These are phyloP conservation scores for Cladosporium colombiae DNA, from an alignment of 2,329 filamentous ascomycete species.

Conservation along the genomic window DNA sequence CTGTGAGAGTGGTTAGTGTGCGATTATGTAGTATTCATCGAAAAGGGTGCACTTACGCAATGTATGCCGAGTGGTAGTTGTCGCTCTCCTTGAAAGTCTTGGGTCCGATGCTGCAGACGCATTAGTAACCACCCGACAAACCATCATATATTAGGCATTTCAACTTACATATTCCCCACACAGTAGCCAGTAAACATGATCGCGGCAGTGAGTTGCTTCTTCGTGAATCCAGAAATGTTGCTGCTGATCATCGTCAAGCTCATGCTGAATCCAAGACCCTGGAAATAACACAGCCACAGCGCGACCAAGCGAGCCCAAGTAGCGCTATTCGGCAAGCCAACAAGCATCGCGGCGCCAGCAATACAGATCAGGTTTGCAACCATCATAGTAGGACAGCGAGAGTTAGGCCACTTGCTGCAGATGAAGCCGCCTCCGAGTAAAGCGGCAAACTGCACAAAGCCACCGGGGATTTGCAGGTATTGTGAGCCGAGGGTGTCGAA, in stretches of 20 bases:
- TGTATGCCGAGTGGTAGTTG: conserved; percentile 23
- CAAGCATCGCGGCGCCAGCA: conserved; percentile 53
- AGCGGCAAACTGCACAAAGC: conserved; percentile 58
- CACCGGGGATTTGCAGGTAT: conserved; percentile 62
- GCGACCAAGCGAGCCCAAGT: conserved; percentile 61
- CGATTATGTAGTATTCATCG: background rate
- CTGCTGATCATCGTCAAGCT: conserved; percentile 55
- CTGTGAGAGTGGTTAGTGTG: conserved; percentile 30
- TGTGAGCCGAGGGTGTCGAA: conserved; percentile 55
- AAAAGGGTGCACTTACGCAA: conserved; percentile 24
- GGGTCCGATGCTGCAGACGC: background rate
- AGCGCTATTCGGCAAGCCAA: conserved; percentile 52
- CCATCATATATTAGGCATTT: background rate
- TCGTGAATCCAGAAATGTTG: conserved; percentile 58
- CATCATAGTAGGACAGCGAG: conserved; percentile 58
- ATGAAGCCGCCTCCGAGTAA: conserved; percentile 54
- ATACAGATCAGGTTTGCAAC: conserved; percentile 59
- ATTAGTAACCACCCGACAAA: background rate
- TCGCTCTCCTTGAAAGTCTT: conserved; percentile 22
- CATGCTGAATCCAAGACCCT: conserved; percentile 56
- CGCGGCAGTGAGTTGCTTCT: conserved; percentile 56
- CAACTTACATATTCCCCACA: conserved; percentile 45
- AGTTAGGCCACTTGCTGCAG: conserved; percentile 55
- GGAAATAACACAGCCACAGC: conserved; percentile 59
- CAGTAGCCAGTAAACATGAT: conserved; percentile 57